A percentile compares a stretch with the other conserved stretches of the same genome.
phyloP scores from a whole-genome alignment of 345 rosid species.

The Melastoma malabathricum region DNA sequence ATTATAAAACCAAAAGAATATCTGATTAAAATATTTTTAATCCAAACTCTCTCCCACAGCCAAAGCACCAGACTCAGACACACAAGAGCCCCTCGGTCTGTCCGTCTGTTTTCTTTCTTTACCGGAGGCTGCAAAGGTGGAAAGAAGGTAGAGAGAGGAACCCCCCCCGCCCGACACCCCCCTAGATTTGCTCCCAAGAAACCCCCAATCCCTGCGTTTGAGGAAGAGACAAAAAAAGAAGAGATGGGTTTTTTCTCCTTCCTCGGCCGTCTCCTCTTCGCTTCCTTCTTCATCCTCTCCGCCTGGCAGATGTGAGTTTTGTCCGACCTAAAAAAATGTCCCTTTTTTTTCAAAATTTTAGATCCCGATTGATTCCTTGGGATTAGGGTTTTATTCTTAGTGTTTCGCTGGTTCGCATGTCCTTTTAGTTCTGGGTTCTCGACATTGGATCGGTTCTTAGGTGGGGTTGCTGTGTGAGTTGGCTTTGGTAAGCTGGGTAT shows the following conservation, averaged over 20 bases:
- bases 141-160: background rate
- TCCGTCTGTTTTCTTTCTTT: constrained; percentile 3
- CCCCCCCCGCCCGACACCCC: background rate
- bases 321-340: background rate
- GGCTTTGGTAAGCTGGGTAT: too few species aligned
- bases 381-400: too few species aligned
- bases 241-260: constrained; percentile 90
- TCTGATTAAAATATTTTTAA: too few species aligned
- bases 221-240: constrained; percentile 11
- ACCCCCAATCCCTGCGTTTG: background rate
- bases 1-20: too few species aligned
- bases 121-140: too few species aligned
- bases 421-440: too few species aligned
- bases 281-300: constrained; percentile 81
- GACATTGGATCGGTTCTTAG: too few species aligned
- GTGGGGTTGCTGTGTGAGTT: too few species aligned
- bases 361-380: background rate
- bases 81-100: background rate
- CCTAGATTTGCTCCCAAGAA: constrained; percentile 11
- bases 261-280: constrained; percentile 80
- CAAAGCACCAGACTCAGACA: too few species aligned
- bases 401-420: too few species aligned
- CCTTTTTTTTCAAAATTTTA: constrained; percentile 11
- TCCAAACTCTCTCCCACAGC: too few species aligned
- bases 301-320: constrained; percentile 69